Percentiles rank a stretch among this genome's conserved stretches.
Evolutionary conservation across 1,139 yeast genomes (phyloP).

Genomic region (Geotrichum citri-aurantii): DNA sequence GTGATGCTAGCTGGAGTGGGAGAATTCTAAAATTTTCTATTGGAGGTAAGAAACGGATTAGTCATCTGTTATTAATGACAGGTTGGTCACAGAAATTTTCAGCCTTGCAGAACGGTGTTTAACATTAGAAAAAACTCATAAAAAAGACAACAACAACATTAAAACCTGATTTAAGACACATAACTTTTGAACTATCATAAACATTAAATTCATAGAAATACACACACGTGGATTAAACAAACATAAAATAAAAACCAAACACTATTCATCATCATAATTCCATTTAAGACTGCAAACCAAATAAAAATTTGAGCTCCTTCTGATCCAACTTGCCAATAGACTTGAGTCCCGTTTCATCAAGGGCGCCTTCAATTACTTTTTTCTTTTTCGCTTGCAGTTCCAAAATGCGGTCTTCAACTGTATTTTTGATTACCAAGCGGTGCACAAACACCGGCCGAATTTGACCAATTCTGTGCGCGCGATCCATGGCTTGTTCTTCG

Average conservation of each 20-base stretch:
- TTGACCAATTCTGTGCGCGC: slow-evolving; percentile 94
- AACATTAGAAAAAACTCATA: no score
- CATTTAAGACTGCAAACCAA: slow-evolving; percentile 45
- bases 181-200: background rate
- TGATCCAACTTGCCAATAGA: slow-evolving; percentile 60
- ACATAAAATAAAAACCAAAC: background rate
- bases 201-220: background rate
- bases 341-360: slow-evolving; percentile 70
- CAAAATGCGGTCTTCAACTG: slow-evolving; percentile 84
- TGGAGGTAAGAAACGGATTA: background rate
- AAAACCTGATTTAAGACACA: background rate
- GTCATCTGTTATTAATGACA: background rate
- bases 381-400: slow-evolving; percentile 69
- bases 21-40: background rate
- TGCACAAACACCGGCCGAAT: slow-evolving; percentile 69
- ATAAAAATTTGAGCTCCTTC: slow-evolving; percentile 69
- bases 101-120: no score
- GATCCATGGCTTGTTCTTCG: slow-evolving; percentile 93
- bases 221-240: background rate
- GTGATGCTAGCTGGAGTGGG: background rate
- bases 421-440: slow-evolving; percentile 55
- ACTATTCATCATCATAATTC: background rate
- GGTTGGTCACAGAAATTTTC: no score
- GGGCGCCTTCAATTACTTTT: slow-evolving; percentile 69
- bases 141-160: no score